Conservation (phyloP, 169 alveolate genomes). For the Babesia caballi region DNA sequence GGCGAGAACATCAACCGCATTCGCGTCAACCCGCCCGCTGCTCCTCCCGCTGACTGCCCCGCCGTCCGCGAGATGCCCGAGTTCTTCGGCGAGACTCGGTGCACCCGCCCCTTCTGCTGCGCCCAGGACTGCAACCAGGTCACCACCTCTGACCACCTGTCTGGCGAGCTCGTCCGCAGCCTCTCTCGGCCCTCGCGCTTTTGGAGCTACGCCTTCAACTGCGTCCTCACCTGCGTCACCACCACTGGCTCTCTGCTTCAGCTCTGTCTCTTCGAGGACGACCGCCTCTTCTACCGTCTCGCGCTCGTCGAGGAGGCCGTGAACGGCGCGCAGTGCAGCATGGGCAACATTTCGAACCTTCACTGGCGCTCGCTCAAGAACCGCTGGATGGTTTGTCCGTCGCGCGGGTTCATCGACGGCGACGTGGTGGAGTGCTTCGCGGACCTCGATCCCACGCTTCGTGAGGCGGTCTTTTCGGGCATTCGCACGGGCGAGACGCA, state of each 20-base stretch:
- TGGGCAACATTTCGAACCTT: slow-evolving; percentile 29
- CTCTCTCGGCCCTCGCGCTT: slow-evolving; percentile 12
- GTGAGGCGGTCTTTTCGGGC: slow-evolving; percentile 13
- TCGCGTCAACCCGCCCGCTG: neutral
- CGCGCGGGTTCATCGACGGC: slow-evolving; percentile 61
- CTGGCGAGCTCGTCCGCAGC: slow-evolving; percentile 1
- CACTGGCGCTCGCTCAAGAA: slow-evolving; percentile 52
- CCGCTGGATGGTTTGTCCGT: slow-evolving; percentile 15
- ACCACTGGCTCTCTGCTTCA: slow-evolving; percentile 44
- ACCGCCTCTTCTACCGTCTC: slow-evolving; percentile 36
- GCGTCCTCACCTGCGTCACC: slow-evolving; percentile 39
- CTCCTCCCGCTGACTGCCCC: neutral
- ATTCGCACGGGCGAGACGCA: neutral
- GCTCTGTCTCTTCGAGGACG: slow-evolving; percentile 47
- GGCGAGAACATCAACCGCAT: slow-evolving; percentile 53
- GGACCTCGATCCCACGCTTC: slow-evolving; percentile 7
- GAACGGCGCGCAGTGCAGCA: slow-evolving; percentile 13
- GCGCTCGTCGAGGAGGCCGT: slow-evolving; percentile 46
- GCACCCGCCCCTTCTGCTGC: slow-evolving; percentile 18
- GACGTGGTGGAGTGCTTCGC: slow-evolving; percentile 49
- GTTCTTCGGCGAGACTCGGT: neutral
- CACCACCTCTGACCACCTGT: neutral
- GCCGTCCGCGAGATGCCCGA: slow-evolving; percentile 9
- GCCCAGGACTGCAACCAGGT: neutral
- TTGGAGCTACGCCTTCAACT: slow-evolving; percentile 25